phyloP scores from a whole-genome alignment of 257 asterid genomes.

The Solanum etuberosum region DNA sequence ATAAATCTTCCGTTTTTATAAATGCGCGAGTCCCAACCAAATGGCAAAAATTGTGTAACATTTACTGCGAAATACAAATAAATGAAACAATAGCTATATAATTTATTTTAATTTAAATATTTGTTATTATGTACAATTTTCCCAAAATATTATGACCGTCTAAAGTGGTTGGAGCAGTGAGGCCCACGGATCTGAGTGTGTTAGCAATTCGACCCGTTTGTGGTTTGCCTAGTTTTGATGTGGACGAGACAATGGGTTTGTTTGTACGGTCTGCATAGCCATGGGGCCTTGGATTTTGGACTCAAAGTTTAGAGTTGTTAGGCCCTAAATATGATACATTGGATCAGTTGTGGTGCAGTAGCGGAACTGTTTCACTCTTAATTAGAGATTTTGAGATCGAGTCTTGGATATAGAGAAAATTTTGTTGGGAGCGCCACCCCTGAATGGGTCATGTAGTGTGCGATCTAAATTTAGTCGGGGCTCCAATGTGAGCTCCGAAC shows the following conservation, averaged over 20 bases:
- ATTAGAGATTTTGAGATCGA: rapidly evolving
- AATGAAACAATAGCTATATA: too few relatives aligned
- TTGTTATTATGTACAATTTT: neutral
- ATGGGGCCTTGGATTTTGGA: neutral
- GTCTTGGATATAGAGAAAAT: rapidly evolving
- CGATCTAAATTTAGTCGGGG: rapidly evolving
- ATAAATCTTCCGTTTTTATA: too few relatives aligned
- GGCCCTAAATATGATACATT: neutral
- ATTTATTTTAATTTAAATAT: too few relatives aligned
- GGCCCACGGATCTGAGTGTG: slow-evolving; percentile 1
- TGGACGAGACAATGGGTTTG: slow-evolving; percentile 5
- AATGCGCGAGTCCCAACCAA: neutral
- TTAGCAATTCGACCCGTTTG: neutral
- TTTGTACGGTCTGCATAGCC: slow-evolving; percentile 4
- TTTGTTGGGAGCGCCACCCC: rapidly evolving
- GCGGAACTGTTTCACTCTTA: rapidly evolving
- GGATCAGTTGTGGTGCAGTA: too few relatives aligned
- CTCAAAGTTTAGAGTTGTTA: neutral
- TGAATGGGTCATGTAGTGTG: too few relatives aligned
- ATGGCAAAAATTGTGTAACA: neutral
- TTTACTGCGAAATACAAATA: neutral
- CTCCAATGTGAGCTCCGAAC: too few relatives aligned
- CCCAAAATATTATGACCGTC: neutral
- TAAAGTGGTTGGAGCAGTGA: neutral
- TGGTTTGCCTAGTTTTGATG: neutral